Base-by-base conservation (phyloP, 2,329 filamentous ascomycete genomes). In the Fusarium buharicum region DNA sequence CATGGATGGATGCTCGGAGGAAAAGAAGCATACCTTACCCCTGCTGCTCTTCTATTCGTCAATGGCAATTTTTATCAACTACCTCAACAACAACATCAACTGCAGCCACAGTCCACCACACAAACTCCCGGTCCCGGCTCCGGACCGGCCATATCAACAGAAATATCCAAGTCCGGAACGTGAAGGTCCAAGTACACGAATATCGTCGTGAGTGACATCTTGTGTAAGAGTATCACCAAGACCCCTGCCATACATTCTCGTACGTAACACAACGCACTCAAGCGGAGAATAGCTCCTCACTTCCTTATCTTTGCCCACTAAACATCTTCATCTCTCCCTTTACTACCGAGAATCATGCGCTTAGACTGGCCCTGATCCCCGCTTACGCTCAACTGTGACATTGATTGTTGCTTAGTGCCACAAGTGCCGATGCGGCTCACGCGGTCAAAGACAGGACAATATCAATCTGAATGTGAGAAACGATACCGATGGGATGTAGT, bases 221-320 rank as follows among this genome's bases (percentile, higher is more conserved):
- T 59, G 30, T 51, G 38, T 51, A 46, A 49, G 40, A 36, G 33
- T n/a, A 64, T 34, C 27, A n/a, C n/a, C 16, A 59, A 16, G 17
- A 47, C 27, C 40, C 45, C 56, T 55, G 39, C 28, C 31, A 17
- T 38, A 44, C 28, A 34, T 40, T 27, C 50, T 50, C 36, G 51
- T 64, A 64, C 61, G 61, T 65, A 64, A 64, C 40, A 41, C 40
- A 57, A 64, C 52, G 61, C 51, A 62, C 28, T 48, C 17, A 33
- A 48, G 60, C 55, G 59, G 59, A 64, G 61, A 48, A 37, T 8
- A 34, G 34, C 31, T 46, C 48, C 47, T 54, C 47, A 36, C 22
- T 54, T 50, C 31, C 46, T 51, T 58, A 46, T 55, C 48, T 52
- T 40, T 10, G 24, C 18, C 48, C 51, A 50, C 47, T 45, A 50